Conservation (phyloP, 352 stramenopile genomes). For the Saprolegnia diclina region DNA sequence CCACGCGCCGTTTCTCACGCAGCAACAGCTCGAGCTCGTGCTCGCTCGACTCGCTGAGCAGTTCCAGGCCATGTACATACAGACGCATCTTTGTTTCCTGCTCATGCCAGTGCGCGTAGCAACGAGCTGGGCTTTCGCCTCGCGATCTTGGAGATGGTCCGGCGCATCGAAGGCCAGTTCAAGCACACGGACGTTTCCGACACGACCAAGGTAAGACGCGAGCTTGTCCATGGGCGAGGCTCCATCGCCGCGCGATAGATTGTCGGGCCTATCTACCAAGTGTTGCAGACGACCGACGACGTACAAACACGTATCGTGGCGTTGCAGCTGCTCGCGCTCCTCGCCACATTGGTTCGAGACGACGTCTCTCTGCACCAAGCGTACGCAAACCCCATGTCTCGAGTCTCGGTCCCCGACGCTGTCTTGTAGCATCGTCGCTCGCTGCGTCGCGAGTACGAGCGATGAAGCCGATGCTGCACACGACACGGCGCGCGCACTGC, state of each 20-base stretch:
- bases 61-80: conserved; percentile 20
- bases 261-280: conserved; percentile 6
- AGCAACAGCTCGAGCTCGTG: conserved; percentile 10
- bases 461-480: conserved; percentile 3
- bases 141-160: conserved; percentile 14
- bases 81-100: neutral
- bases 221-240: neutral
- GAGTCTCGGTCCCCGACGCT: neutral
- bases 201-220: conserved; percentile 1
- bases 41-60: conserved; percentile 20
- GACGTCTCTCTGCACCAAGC: conserved; percentile 4
- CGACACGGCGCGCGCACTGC: neutral
- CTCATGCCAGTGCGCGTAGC: neutral
- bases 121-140: conserved; percentile 20
- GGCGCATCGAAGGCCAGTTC: conserved; percentile 20
- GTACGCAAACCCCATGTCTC: neutral
- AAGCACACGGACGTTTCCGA: conserved; percentile 13
- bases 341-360: conserved; percentile 8
- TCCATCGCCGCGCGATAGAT: conserved; percentile 10
- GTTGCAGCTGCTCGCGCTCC: conserved; percentile 15
- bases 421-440: neutral
- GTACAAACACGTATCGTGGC: conserved; percentile 11
- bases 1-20: conserved; percentile 16
- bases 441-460: neutral
- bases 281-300: conserved; percentile 8